Conservation (phyloP, 805 yeast genomes). For the Candida montana region DNA sequence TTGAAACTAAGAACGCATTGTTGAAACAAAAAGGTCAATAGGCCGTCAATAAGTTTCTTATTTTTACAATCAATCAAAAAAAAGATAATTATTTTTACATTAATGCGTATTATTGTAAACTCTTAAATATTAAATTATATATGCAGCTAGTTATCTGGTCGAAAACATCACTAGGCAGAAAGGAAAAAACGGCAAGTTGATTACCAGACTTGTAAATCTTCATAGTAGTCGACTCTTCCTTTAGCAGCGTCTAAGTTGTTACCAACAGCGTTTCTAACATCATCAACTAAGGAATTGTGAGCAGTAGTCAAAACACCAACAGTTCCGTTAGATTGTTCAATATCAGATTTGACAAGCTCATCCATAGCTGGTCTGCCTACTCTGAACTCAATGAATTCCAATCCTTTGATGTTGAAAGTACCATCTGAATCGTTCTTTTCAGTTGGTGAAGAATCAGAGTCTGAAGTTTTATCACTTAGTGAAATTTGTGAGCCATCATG, state of each 20-base stretch:
- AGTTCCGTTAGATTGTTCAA: constrained; percentile 31
- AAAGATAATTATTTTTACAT: no score
- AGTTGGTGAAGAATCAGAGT: constrained; percentile 3
- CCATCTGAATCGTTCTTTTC: background rate
- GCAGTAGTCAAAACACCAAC: constrained; percentile 53
- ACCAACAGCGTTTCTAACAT: constrained; percentile 39
- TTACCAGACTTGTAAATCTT: constrained; percentile 56
- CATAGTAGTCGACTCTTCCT: constrained; percentile 49
- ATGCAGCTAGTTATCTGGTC: no score
- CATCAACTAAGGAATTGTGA: constrained; percentile 49
- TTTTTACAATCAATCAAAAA: no score
- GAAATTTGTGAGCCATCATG: constrained; percentile 11
- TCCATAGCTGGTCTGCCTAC: constrained; percentile 42
- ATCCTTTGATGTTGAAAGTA: constrained; percentile 6
- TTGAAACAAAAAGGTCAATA: constrained; percentile 17
- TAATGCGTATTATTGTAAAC: no score
- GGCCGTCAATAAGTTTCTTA: background rate
- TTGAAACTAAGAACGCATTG: constrained; percentile 34
- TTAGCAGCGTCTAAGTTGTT: constrained; percentile 25
- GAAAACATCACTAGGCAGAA: background rate
- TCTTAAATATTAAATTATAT: no score
- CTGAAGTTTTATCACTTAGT: constrained; percentile 4
- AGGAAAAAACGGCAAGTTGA: background rate
- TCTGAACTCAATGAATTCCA: constrained; percentile 32
- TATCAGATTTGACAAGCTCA: constrained; percentile 31